Evolutionary conservation across 2,329 filamentous ascomycete genomes (phyloP), one percentile per base, ranked within the genome.

Genomic region (Emmonsia crescens): DNA sequence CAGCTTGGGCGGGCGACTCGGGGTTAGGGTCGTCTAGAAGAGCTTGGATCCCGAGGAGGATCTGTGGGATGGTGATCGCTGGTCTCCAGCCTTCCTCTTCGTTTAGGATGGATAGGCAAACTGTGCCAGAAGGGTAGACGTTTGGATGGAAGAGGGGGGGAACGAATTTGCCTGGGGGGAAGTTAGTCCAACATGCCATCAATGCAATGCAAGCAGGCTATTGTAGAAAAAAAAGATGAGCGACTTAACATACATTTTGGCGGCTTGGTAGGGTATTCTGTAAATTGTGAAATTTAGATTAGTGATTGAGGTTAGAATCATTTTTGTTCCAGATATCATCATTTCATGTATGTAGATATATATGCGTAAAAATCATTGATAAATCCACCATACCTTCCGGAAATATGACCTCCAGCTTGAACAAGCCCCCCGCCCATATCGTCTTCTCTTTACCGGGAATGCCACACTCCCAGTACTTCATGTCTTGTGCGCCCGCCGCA

Each of bases 41-140:
- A 69, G 96, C 93, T 76, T 99, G 94, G 62, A 99, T 96, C 57
- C 94, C 94, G 1, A 97, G 83, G 5, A 97, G 83, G 66, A 99
- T 97, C 77, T 97, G 91, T 78, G 96, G 97, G 74, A 99, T 91
- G 0, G 94, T 99, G 71, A 99, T 99, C 6, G 94, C 93, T 0
- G 94, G 95, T 76, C 96, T 95, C 94, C 95, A 99, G 6, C 89
- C 92, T 74, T 99, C 94, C 70, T 99, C 94, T 75, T 99, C 95
- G 77, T 97, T 99, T 67, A 99, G 79, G 67, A 99, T 99, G 33
- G 91, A 96, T 27, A 99, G 83, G 73, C 94, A 99, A 64, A 99
- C 94, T 56, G 94, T 99, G 67, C 94, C 95, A 0, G 93, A 97
- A 0, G 94, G 94, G 74, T 99, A 99, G 68, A 99, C 94, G 75